These are phyloP conservation scores for Bauhinia variegata DNA, from an alignment of 306 rosid genomes.

Conservation along the genomic window DNA sequence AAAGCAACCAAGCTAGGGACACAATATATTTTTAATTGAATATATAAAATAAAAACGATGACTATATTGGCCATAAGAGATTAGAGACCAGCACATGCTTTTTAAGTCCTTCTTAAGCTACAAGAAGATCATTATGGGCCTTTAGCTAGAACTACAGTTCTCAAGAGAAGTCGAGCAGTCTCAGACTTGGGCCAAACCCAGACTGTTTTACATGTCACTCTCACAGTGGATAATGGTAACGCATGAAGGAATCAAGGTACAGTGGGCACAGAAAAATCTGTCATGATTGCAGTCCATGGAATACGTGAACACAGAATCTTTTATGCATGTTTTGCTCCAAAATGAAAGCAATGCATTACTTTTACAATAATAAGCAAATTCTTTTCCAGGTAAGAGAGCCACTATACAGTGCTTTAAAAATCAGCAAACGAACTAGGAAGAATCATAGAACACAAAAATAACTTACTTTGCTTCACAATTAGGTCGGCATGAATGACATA, in stretches of 20 bases:
- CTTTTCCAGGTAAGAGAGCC: not conserved
- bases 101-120: conserved; percentile 17
- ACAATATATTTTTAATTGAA: not conserved
- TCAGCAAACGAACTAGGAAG: not conserved
- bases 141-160: conserved; percentile 12
- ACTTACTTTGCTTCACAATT: conserved; percentile 99
- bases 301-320: conserved; percentile 9
- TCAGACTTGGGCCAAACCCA: not conserved
- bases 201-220: not conserved
- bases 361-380: too few species aligned
- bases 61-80: not conserved
- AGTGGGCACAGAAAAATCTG: conserved; percentile 11
- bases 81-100: conserved; percentile 18
- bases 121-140: conserved; percentile 19
- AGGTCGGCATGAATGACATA: conserved; percentile 97
- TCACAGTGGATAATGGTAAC: not conserved
- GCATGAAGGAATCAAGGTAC: conserved; percentile 3
- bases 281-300: conserved; percentile 13
- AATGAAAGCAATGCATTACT: conserved; percentile 1
- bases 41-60: not conserved
- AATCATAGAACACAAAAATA: not conserved
- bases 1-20: not conserved
- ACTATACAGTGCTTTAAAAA: conserved; percentile 14
- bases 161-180: not conserved
- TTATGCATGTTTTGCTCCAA: not conserved